Percentiles rank a stretch among this genome's conserved stretches.
phyloP scores from a whole-genome alignment of 306 rosid species.

The Glycine tomentella region DNA sequence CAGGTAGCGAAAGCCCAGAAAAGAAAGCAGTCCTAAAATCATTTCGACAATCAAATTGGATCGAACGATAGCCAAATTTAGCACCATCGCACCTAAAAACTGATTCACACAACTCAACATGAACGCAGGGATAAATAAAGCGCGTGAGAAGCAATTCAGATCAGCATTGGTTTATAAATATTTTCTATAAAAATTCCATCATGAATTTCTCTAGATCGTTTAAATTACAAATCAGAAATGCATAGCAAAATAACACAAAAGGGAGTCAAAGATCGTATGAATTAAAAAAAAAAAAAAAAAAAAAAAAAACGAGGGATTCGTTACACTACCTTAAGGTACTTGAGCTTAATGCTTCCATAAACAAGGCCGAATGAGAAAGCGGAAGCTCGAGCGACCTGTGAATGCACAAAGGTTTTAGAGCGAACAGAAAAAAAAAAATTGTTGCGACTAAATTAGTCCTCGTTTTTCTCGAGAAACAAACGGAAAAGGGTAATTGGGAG shows the following conservation, averaged over 20 bases:
- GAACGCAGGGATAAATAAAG: background rate
- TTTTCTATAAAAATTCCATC: background rate
- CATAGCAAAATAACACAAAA: background rate
- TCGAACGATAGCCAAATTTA: background rate
- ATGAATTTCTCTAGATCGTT: background rate
- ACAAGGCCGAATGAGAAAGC: slow-evolving; percentile 86
- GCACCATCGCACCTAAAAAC: background rate
- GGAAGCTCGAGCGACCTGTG: slow-evolving; percentile 89
- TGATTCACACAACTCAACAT: slow-evolving; percentile 13
- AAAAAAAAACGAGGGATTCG: background rate
- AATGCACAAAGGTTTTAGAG: background rate
- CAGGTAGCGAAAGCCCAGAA: background rate
- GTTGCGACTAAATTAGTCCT: background rate
- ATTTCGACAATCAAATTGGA: background rate
- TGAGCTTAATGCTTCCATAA: slow-evolving; percentile 87
- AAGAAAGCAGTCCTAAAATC: background rate
- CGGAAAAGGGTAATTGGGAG: background rate
- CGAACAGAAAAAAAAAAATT: background rate
- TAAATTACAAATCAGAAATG: background rate
- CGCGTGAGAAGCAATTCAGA: slow-evolving; percentile 9
- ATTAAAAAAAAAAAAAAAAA: background rate
- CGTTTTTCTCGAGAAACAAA: slow-evolving; percentile 3
- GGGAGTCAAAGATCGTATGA: background rate
- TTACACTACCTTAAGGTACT: slow-evolving; percentile 69
- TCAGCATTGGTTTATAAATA: background rate